Base-by-base conservation (phyloP, 2,329 filamentous ascomycete genomes). In the Microdochium trichocladiopsis region DNA sequence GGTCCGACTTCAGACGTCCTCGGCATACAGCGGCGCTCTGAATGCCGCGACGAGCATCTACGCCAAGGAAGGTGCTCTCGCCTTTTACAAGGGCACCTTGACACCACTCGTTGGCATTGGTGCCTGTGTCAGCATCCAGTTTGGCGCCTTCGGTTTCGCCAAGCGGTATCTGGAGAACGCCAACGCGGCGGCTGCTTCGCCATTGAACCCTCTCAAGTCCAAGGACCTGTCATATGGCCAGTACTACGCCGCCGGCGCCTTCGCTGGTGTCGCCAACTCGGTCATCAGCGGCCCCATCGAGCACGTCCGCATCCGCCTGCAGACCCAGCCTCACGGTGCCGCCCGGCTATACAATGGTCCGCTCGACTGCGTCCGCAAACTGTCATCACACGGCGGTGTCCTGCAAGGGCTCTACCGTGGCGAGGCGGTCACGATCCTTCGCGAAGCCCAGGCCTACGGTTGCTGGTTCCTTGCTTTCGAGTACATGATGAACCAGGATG, bases 91-190 rank as follows among this genome's bases (percentile, higher is more conserved):
- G 73, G 94, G 94, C 63, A 97, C 94, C 0, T 78, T 99, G 52
- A 97, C 94, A 4, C 94, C 94, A 0, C 79, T 99, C 52, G 82
- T 99, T 53, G 94, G 94, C 60, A 97, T 99, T 66, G 94, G 94
- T 61, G 94, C 94, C 60, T 99, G 94, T 69, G 92, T 94, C 47
- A 96, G 91, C n/a, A 87, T 99, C 62, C 94, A 99, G 76, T 99
- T 99, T 70, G 94, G 92, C 57, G 94, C 88, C 62, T 99, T 97
- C 79, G 91, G 96, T 77, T 86, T 88, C 65, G 92, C 93, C 9
- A 88, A 90, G 55, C 89, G 94, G 54, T 86, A 82, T 63, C 84
- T 99, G 67, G 93, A 97, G 74, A 75, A 81, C 47, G 78, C 80
- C 58, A 95, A 95, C 71, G 67, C 75, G 18, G 73, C 78, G 77